A percentile compares a stretch with the other conserved stretches of the same genome.
Evolutionary conservation across 2,329 filamentous ascomycete genomes (phyloP).

Genomic region (Sclerotinia trifoliorum): DNA sequence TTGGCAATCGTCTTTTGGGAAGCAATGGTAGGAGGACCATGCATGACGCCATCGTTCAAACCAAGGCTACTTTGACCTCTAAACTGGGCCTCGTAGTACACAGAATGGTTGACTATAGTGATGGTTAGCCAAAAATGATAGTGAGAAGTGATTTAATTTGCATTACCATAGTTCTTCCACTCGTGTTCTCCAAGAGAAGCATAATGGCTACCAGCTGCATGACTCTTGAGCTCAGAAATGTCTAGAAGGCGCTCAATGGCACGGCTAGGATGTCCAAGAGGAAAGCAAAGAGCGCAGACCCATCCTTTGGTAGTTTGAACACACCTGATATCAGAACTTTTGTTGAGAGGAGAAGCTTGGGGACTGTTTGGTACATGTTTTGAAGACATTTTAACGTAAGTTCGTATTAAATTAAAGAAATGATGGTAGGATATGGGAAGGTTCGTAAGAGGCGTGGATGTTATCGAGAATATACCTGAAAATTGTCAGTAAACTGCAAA

Average conservation of each 20-base stretch:
- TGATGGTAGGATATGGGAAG: not conserved
- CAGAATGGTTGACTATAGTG: not conserved
- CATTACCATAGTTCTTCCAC: conserved; percentile 3
- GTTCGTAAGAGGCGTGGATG: not conserved
- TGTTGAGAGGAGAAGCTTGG: not conserved
- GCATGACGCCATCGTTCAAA: not conserved
- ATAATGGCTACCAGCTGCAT: conserved; percentile 3
- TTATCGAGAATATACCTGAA: not conserved
- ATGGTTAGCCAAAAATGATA: not conserved
- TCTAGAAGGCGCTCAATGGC: conserved; percentile 7
- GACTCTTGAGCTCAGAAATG: not conserved
- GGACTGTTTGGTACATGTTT: not conserved
- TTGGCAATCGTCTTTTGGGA: not conserved
- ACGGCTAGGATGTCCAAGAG: conserved; percentile 3
- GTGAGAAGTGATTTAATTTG: not conserved
- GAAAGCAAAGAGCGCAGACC: conserved; percentile 20
- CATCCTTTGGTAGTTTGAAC: conserved; percentile 14
- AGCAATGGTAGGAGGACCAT: not conserved
- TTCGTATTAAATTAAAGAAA: not conserved
- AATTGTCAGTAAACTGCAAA: not conserved
- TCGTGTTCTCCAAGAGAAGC: not conserved
- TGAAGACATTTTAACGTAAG: not conserved
- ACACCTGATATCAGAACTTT: not conserved
- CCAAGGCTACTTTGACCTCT: not conserved
- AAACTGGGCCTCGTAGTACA: conserved; percentile 15